Conservation (phyloP, 176 grass and related monocot species). For the Oryza brachyantha region DNA sequence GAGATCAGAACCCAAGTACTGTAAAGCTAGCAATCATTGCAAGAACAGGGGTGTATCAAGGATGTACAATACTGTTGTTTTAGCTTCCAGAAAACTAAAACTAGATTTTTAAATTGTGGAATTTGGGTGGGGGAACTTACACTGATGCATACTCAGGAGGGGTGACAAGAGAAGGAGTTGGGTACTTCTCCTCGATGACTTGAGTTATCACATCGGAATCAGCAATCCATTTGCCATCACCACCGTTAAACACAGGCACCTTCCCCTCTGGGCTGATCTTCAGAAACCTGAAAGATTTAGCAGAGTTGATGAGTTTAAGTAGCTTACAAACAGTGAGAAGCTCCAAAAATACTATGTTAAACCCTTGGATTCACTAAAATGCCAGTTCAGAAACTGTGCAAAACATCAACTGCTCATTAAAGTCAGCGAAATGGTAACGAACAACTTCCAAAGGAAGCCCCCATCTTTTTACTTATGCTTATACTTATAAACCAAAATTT, state of each 20-base stretch:
- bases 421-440: neutral
- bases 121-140: conserved; percentile 26
- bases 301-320: neutral
- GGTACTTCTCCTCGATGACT: conserved; percentile 81
- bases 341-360: neutral
- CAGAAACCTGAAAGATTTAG: conserved; percentile 56
- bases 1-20: neutral
- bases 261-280: conserved; percentile 82
- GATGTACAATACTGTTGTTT: neutral
- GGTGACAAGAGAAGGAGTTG: conserved; percentile 60
- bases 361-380: neutral
- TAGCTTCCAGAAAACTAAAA: neutral
- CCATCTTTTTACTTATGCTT: too few relatives aligned
- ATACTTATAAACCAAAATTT: too few relatives aligned
- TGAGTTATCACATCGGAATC: conserved; percentile 86
- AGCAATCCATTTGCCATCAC: conserved; percentile 66
- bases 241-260: conserved; percentile 72
- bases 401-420: neutral
- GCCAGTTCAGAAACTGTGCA: neutral
- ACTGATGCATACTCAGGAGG: conserved; percentile 65
- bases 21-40: neutral
- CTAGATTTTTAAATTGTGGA: neutral
- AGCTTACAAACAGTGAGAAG: neutral
- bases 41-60: neutral
- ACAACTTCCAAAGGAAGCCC: neutral